phyloP scores from a whole-genome alignment of 257 asterid species.

The Scutellaria galericulata region DNA sequence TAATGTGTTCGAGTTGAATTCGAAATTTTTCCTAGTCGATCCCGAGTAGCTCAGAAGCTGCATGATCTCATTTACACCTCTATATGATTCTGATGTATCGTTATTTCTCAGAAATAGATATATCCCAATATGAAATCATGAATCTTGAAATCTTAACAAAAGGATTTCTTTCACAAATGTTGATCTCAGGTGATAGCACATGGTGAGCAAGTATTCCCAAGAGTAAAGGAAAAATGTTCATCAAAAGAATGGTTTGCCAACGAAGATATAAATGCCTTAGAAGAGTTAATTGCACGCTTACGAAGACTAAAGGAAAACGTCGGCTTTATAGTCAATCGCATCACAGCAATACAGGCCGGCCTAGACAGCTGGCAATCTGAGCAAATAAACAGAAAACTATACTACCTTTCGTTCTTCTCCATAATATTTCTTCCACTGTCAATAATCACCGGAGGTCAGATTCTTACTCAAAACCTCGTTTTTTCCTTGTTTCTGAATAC shows the following conservation, averaged over 20 bases:
- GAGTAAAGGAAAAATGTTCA: conserved; percentile 89
- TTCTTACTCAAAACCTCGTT: not conserved
- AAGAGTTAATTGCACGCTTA: conserved; percentile 83
- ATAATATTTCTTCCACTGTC: conserved; percentile 91
- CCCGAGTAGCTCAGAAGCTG: too few relatives aligned
- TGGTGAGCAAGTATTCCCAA: conserved; percentile 94
- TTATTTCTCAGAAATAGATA: too few relatives aligned
- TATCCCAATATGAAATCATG: too few relatives aligned
- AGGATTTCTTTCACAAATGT: too few relatives aligned
- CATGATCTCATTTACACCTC: too few relatives aligned
- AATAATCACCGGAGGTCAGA: conserved; percentile 85
- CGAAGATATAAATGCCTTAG: conserved; percentile 83
- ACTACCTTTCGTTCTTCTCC: conserved; percentile 95
- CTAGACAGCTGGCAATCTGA: conserved; percentile 98
- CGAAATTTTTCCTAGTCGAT: too few relatives aligned
- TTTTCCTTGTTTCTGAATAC: too few relatives aligned
- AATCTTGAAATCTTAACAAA: too few relatives aligned
- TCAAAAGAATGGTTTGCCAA: conserved; percentile 81
- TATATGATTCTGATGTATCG: too few relatives aligned
- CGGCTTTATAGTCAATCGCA: conserved; percentile 88
- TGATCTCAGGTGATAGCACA: conserved; percentile 63
- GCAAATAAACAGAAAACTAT: conserved; percentile 87
- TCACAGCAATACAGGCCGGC: conserved; percentile 92
- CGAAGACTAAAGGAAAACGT: conserved; percentile 92
- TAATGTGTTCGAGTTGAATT: too few relatives aligned